Evolutionary conservation across 164 flowering plant species (phyloP).

Genomic region (Vitis cinerea): DNA sequence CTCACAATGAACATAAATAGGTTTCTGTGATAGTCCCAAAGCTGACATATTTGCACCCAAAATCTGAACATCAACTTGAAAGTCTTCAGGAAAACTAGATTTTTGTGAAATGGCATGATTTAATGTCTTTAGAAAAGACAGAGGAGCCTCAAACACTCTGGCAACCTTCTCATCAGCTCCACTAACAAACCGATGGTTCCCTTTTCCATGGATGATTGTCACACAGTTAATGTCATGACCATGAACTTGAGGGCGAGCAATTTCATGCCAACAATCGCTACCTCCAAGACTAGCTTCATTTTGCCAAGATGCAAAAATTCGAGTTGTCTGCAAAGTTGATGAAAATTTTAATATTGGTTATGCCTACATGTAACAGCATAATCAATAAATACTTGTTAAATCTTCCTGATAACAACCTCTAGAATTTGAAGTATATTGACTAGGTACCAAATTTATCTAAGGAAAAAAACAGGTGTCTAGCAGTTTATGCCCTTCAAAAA

Average conservation of each 20-base stretch:
- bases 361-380: too few species aligned
- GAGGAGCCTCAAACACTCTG: constrained; percentile 94
- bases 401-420: too few species aligned
- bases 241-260: constrained; percentile 98
- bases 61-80: constrained; percentile 56
- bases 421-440: too few species aligned
- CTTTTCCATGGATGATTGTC: constrained; percentile 72
- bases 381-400: too few species aligned
- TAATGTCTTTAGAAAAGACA: constrained; percentile 86
- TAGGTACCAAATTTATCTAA: too few species aligned
- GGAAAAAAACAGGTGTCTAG: too few species aligned
- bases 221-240: constrained; percentile 97
- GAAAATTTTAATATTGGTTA: background rate
- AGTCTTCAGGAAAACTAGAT: constrained; percentile 40
- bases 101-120: constrained; percentile 46
- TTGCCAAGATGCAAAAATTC: constrained; percentile 83
- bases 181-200: constrained; percentile 86
- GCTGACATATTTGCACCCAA: constrained; percentile 99
- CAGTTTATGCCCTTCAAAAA: too few species aligned
- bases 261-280: constrained; percentile 76
- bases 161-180: constrained; percentile 99
- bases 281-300: constrained; percentile 28
- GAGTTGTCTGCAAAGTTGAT: constrained; percentile 62
- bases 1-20: constrained; percentile 76
- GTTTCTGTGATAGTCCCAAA: constrained; percentile 95